Evolutionary conservation across 2,329 filamentous ascomycete species (phyloP).

Genomic region (Ceratocystis lukuohia): DNA sequence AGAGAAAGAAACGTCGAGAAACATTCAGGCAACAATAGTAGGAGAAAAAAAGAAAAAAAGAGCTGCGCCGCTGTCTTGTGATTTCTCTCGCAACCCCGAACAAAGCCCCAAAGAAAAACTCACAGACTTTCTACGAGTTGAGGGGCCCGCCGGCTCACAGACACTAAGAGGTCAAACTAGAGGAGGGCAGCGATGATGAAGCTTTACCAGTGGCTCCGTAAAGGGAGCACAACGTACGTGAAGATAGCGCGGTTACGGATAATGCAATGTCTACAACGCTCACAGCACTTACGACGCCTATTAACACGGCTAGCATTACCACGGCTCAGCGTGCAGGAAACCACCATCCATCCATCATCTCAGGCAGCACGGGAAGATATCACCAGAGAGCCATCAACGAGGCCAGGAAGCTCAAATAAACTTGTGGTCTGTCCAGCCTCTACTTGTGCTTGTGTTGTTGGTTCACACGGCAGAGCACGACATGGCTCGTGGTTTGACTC

Average conservation of each 20-base stretch:
- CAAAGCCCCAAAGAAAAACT: neutral
- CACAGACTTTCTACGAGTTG: neutral
- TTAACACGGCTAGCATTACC: too few relatives aligned
- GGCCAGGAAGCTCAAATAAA: neutral
- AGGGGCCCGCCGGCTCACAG: neutral
- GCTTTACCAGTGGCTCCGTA: too few relatives aligned
- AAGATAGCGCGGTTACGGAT: too few relatives aligned
- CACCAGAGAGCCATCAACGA: neutral
- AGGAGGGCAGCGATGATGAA: too few relatives aligned
- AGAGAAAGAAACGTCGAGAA: slow-evolving; percentile 5
- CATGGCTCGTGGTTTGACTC: neutral
- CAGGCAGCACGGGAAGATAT: too few relatives aligned
- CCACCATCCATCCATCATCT: too few relatives aligned
- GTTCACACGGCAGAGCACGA: neutral
- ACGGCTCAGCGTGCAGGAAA: too few relatives aligned
- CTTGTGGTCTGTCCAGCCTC: too few relatives aligned
- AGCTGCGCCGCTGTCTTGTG: slow-evolving; percentile 3
- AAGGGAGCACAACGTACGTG: too few relatives aligned
- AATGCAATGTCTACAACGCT: too few relatives aligned
- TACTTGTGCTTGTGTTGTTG: too few relatives aligned
- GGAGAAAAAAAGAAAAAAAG: neutral
- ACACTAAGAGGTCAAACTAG: neutral
- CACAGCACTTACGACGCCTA: too few relatives aligned
- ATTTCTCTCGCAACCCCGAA: neutral
- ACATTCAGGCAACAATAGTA: neutral